Evolutionary conservation across 352 stramenopile genomes (phyloP).

Genomic region (Globisporangium canariense): DNA sequence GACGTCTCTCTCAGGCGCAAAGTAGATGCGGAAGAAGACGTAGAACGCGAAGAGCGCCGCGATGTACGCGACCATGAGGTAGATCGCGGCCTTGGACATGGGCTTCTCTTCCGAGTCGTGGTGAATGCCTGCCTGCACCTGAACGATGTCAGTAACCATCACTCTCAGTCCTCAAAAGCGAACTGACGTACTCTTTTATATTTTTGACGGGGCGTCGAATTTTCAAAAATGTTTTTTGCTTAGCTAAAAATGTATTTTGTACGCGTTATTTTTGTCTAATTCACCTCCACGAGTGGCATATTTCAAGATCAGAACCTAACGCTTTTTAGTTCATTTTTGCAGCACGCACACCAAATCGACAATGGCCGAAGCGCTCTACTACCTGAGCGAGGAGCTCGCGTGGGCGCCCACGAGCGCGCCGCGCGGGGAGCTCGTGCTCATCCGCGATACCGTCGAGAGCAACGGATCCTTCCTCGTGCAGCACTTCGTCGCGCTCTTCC

Average conservation of each 20-base stretch:
- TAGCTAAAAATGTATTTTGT: too few species aligned
- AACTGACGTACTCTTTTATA: too few species aligned
- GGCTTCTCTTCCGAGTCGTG: slow-evolving; percentile 73
- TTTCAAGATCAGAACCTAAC: too few species aligned
- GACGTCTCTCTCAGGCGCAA: slow-evolving; percentile 48
- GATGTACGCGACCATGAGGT: slow-evolving; percentile 34
- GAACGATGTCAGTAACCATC: too few species aligned
- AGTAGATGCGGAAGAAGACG: slow-evolving; percentile 69
- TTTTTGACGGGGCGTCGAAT: too few species aligned
- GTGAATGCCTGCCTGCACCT: slow-evolving; percentile 77
- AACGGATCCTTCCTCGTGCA: slow-evolving; percentile 62
- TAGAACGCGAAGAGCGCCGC: slow-evolving; percentile 48
- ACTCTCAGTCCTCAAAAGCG: too few species aligned
- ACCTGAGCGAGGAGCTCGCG: slow-evolving; percentile 44
- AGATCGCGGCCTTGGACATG: slow-evolving; percentile 65
- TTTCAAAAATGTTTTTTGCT: too few species aligned
- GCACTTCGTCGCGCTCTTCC: slow-evolving; percentile 66
- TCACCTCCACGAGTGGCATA: too few species aligned
- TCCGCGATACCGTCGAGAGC: slow-evolving; percentile 58
- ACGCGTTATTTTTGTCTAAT: too few species aligned
- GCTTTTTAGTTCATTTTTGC: too few species aligned
- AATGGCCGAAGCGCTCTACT: slow-evolving; percentile 60
- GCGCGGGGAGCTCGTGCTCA: slow-evolving; percentile 45
- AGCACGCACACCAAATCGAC: too few species aligned
- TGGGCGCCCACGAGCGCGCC: slow-evolving; percentile 52